Percentiles rank a stretch among this genome's conserved stretches.
These are phyloP conservation scores for Actinomortierella ambigua DNA, from an alignment of 371 early-diverging fungal genomes.

Conservation along the genomic window DNA sequence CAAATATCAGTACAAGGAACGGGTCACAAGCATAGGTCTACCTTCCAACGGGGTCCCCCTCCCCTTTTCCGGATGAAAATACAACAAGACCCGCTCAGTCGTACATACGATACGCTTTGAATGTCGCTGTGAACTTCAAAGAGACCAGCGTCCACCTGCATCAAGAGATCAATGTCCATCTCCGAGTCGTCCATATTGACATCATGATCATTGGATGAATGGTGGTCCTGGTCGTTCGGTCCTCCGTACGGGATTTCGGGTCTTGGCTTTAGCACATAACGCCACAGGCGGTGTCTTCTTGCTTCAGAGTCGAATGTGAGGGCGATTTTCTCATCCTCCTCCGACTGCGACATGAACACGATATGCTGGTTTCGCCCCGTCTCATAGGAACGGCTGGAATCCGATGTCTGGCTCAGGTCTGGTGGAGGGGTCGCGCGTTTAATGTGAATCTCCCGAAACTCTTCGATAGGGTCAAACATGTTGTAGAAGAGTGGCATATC, in stretches of 20 bases:
- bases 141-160: conserved; percentile 39
- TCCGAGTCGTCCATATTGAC: conserved; percentile 13
- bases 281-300: conserved; percentile 43
- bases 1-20: too few species aligned
- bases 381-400: background rate
- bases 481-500: conserved; percentile 29
- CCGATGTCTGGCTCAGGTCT: background rate
- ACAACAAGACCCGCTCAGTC: too few species aligned
- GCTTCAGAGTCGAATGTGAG: conserved; percentile 34
- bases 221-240: conserved; percentile 15
- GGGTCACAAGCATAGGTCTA: too few species aligned
- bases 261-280: conserved; percentile 17
- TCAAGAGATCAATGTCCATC: conserved; percentile 14
- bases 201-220: conserved; percentile 11
- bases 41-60: too few species aligned
- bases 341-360: conserved; percentile 2
- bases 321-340: conserved; percentile 17
- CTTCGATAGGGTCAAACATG: conserved; percentile 33
- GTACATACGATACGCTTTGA: conserved; percentile 27
- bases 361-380: background rate
- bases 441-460: conserved; percentile 2
- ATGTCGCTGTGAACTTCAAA: conserved; percentile 45
- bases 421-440: background rate
- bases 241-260: conserved; percentile 12
- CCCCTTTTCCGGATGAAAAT: too few species aligned